Conservation (phyloP, 306 rosid genomes). For the Lathyrus aphaca region DNA sequence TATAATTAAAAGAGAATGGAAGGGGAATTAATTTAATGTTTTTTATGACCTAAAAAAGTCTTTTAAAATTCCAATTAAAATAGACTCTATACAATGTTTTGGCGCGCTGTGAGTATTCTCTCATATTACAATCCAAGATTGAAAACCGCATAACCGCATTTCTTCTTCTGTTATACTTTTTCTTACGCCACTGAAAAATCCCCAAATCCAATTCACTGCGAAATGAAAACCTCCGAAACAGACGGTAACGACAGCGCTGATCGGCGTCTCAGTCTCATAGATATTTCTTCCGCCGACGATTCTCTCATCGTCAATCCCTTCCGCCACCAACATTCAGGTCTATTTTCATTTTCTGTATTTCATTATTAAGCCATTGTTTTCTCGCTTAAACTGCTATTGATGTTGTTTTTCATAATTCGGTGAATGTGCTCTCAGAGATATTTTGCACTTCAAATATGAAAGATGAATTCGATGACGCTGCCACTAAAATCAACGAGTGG, state of each 20-base stretch:
- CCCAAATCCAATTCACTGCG: background rate
- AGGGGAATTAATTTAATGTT: no score
- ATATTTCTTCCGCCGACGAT: slow-evolving; percentile 86
- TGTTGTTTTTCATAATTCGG: background rate
- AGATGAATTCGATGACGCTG: slow-evolving; percentile 51
- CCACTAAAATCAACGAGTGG: slow-evolving; percentile 46
- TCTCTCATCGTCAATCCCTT: slow-evolving; percentile 63
- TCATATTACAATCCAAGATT: background rate
- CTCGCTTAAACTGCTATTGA: background rate
- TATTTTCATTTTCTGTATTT: background rate
- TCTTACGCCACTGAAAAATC: background rate
- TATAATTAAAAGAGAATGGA: no score
- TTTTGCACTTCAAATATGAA: slow-evolving; percentile 42
- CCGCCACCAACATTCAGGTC: slow-evolving; percentile 48
- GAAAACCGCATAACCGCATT: background rate
- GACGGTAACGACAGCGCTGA: slow-evolving; percentile 48
- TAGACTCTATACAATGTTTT: no score
- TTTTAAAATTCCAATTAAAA: no score
- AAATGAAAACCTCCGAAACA: slow-evolving; percentile 35
- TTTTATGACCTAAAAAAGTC: no score
- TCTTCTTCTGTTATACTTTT: background rate
- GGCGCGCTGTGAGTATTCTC: no score
- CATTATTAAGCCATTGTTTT: background rate
- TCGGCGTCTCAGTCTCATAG: slow-evolving; percentile 89
- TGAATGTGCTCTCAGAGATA: background rate